phyloP scores from a whole-genome alignment of 805 yeast species.

The Pichia paraexigua region DNA sequence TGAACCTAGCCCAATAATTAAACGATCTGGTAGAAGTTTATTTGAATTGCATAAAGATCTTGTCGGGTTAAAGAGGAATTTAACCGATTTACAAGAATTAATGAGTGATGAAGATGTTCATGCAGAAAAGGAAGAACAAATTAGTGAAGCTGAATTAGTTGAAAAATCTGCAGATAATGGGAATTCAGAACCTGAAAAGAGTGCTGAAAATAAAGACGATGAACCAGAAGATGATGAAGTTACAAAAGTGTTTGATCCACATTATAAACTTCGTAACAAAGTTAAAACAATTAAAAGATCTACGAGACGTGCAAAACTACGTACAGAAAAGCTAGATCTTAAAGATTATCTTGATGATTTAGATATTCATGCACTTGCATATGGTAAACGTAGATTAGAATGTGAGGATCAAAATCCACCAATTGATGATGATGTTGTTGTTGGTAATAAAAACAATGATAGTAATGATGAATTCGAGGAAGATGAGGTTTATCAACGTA shows the following conservation, averaged over 20 bases:
- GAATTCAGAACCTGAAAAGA: background rate
- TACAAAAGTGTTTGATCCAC: slow-evolving; percentile 5
- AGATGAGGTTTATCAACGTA: slow-evolving; percentile 16
- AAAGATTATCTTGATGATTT: slow-evolving; percentile 30
- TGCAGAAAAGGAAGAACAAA: background rate
- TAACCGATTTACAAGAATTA: slow-evolving; percentile 4
- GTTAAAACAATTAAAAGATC: slow-evolving; percentile 44
- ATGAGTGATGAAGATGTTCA: background rate
- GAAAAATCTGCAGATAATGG: background rate
- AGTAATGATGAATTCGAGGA: slow-evolving; percentile 17
- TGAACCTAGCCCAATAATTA: slow-evolving; percentile 11
- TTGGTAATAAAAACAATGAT: slow-evolving; percentile 8
- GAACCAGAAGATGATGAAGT: slow-evolving; percentile 13
- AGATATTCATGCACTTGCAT: slow-evolving; percentile 35
- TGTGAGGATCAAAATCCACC: slow-evolving; percentile 12
- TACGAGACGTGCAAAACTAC: slow-evolving; percentile 43
- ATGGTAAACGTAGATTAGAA: slow-evolving; percentile 4
- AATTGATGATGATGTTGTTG: background rate
- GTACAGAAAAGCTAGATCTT: slow-evolving; percentile 26
- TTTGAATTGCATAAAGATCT: slow-evolving; percentile 9
- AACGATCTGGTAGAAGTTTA: slow-evolving; percentile 6
- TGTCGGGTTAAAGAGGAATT: slow-evolving; percentile 4
- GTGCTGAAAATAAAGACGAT: slow-evolving; percentile 11
- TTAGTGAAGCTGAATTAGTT: background rate
- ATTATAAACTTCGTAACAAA: slow-evolving; percentile 20